Base-by-base conservation (phyloP, 1,284 basidiomycete genomes). In the Trametes hirsuta region DNA sequence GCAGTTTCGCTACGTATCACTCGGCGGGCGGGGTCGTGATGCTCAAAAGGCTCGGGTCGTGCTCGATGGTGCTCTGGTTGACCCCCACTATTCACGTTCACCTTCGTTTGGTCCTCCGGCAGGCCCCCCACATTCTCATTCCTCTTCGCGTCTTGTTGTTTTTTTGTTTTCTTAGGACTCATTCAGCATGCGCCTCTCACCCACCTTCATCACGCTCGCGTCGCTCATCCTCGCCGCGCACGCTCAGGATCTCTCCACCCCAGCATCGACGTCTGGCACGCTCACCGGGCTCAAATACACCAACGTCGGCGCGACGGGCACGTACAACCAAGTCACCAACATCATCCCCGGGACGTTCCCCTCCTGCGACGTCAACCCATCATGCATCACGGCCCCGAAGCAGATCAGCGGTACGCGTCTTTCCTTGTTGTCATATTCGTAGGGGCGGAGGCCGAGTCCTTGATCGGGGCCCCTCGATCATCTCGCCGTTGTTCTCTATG, bases 271-370 rank as follows among this genome's bases (percentile, higher is more conserved):
- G 15, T 62, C 67, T 22, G 68, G 70, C 42, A 47, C 70, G 36
- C 68, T 73, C 45, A 69, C 62, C 18, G 66, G 65, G 12, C 58
- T 72, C 50, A 69, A 68, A 61, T 72, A 72, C 67, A 71, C 68
- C 51, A 59, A 58, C 41, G 71, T 73, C 56, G 71, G 71, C 41
- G 70, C 65, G 30, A 54, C 58, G 34, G 71, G 71, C 35, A 41
- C 63, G 14, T 73, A 73, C 62, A 61, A 68, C 58, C 68, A 71
- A 56, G 71, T 73, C 47, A 69, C 68, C 51, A 63, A 70, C 66
- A 61, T 73, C 56, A 35, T 68, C 37, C 55, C 66, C 6, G 71
- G 71, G 22, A 57, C 50, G 12, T 72, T 58, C 48, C 71, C 71
- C 8, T 60, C 61, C 6, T 73, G 71, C 63, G 62, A 52, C 35